phyloP scores from a whole-genome alignment of 106 monocot genomes.

The Phalaenopsis equestris region DNA sequence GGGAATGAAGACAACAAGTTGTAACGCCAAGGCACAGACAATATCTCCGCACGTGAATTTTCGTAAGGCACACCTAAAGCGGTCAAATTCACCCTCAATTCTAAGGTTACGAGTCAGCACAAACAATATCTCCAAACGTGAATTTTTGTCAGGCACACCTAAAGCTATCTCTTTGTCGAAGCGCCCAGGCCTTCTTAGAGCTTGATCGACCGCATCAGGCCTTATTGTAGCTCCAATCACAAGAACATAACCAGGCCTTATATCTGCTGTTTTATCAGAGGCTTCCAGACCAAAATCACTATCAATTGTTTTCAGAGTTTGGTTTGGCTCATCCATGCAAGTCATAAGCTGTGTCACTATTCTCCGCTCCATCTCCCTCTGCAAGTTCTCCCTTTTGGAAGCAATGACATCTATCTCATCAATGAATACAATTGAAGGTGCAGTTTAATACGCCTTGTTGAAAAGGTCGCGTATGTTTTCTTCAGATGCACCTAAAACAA shows the following conservation, averaged over 20 bases:
- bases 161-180: slow-evolving; percentile 78
- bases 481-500: slow-evolving; percentile 75
- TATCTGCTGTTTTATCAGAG: slow-evolving; percentile 19
- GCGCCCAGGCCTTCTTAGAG: slow-evolving; percentile 77
- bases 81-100: slow-evolving; percentile 56
- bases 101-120: slow-evolving; percentile 47
- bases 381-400: slow-evolving; percentile 83
- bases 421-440: slow-evolving; percentile 92
- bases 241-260: slow-evolving; percentile 71
- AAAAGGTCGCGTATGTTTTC: slow-evolving; percentile 82
- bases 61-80: no score
- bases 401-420: slow-evolving; percentile 99
- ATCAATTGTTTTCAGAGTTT: slow-evolving; percentile 26
- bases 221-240: slow-evolving; percentile 98
- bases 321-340: slow-evolving; percentile 91
- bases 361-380: slow-evolving; percentile 86
- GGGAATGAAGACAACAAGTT: no score
- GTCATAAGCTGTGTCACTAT: slow-evolving; percentile 97
- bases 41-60: no score
- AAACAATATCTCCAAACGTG: slow-evolving; percentile 52
- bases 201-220: slow-evolving; percentile 88
- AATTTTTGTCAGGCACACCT: slow-evolving; percentile 77
- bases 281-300: slow-evolving; percentile 19
- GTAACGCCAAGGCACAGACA: no score
- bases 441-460: slow-evolving; percentile 73